Base-by-base conservation (phyloP, 2,329 filamentous ascomycete species). In the Fusarium secorum region DNA sequence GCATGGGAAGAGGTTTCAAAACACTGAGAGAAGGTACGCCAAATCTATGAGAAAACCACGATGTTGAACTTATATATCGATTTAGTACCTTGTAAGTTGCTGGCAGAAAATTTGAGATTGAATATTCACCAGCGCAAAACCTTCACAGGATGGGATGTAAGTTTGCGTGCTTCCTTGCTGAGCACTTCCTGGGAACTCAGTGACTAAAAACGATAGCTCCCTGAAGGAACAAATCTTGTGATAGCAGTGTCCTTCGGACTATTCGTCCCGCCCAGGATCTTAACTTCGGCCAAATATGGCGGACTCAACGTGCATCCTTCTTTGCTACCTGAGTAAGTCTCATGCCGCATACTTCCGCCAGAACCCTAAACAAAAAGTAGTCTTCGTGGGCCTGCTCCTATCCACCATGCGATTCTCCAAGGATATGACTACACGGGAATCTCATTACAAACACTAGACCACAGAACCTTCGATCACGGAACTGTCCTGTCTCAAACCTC, bases 281-380 rank as follows among this genome's bases (percentile, higher is more conserved):
- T 99, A 26, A 83, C 83, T 26, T 82, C 82, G 2, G 88, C 92
- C 28, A 88, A 87, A 74, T 97, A 97, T 81, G 95, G 95, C 45
- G 96, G 96, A 0, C 82, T 99, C 6, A 99, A 99, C 80, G 87
- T 99, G 4, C 96, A 99, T 77, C 96, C 96, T 2, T 98, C 95
- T 1, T 82, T 98, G 32, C 87, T 99, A 18, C 95, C 95, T 7
- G 91, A 96, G 90, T 93, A 84, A 73, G 84, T 77, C 32, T 26
- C 15, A 18, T 22, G 15, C 18, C n/a, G n/a, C 20, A 22, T 28
- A 26, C 11, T 18, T 18, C 46, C 18, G 45, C 8, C 24, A 44
- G 24, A 18, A 24, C 26, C 30, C 63, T 76, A 48, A 77, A 77
- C 48, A 42, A 44, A 7, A n/a, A 8, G 38, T 62, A 93, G 91